Percentiles rank a stretch among this genome's conserved stretches.
Evolutionary conservation across 257 asterid species (phyloP).

Genomic region (Paraleonurus japonicus): DNA sequence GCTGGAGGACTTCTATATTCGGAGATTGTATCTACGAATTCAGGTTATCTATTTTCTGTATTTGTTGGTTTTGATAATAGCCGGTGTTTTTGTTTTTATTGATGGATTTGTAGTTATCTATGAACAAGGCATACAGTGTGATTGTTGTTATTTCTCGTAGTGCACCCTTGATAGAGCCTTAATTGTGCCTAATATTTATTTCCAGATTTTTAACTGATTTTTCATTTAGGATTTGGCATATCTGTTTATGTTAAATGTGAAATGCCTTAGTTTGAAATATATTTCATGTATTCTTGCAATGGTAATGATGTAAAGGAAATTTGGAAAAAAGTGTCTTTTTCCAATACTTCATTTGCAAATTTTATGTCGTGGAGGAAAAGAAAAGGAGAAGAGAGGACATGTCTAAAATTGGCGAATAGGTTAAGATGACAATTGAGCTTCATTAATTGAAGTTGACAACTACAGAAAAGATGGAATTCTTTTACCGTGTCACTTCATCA

Average conservation of each 20-base stretch:
- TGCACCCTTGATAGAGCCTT: neutral
- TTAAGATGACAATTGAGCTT: neutral
- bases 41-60: slow-evolving; percentile 49
- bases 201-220: neutral
- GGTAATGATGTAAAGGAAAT: slow-evolving; percentile 1
- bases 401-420: neutral
- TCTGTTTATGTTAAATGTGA: neutral
- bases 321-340: neutral
- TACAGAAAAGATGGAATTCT: neutral
- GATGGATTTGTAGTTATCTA: slow-evolving; percentile 10
- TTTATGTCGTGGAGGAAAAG: neutral
- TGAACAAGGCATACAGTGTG: slow-evolving; percentile 5
- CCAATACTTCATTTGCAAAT: neutral
- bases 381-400: neutral
- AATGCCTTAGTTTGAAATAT: slow-evolving; percentile 8
- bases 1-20: slow-evolving; percentile 92
- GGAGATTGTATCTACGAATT: slow-evolving; percentile 82
- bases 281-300: slow-evolving; percentile 3
- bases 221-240: neutral
- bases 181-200: neutral
- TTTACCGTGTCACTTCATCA: neutral
- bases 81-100: neutral
- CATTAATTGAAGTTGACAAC: neutral
- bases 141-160: neutral
- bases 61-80: neutral